Base-by-base conservation (phyloP, 2,329 filamentous ascomycete species). In the Trichoderma harzianum region DNA sequence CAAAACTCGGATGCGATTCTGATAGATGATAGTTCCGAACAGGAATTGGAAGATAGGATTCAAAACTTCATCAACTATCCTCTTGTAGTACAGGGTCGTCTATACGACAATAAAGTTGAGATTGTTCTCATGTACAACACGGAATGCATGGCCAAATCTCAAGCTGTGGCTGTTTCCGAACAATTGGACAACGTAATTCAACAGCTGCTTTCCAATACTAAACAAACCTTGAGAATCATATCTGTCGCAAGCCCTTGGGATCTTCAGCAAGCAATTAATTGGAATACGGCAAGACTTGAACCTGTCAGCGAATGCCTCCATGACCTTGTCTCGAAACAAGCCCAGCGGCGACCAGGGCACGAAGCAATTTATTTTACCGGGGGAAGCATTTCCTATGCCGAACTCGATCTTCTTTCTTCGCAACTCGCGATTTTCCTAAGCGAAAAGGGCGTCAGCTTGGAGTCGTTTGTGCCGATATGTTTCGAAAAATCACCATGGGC, bases 401-500 rank as follows among this genome's bases (percentile, higher is more conserved):
- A 77, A 8, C 62, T 77, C 10, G 68, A 76, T 57, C 32, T 47
- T 14, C 26, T 71, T 14, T 71, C 74, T 10, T 70, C 65, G 6
- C 62, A 63, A 18, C 60, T 75, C 2, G 74, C 74, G 6, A 34
- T 51, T 26, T 63, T 70, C n/a, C 60, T 75, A 16, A 16, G 5
- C 3, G 12, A 26, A 10, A 43, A 39, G 3, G 77, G 78, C n/a
- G 73, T 80, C n/a, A 43, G 69, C 8, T 72, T 73, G 3, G 79
- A 76, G 34, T 69, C 66, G 2, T 34, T 78, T 5, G 76, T 80
- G 8, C 78, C 79, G 0, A 72, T 81, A 24, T 78, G 75, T 36
- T 80, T 81, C 60, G 78, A 80, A 30, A 82, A 81, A 69, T 81
- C 79, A 1, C 74, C 74, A 51, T 82, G 77, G 78, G 73, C 74